Base-by-base conservation (phyloP, 2,329 filamentous ascomycete species). In the Claviceps pusilla region DNA sequence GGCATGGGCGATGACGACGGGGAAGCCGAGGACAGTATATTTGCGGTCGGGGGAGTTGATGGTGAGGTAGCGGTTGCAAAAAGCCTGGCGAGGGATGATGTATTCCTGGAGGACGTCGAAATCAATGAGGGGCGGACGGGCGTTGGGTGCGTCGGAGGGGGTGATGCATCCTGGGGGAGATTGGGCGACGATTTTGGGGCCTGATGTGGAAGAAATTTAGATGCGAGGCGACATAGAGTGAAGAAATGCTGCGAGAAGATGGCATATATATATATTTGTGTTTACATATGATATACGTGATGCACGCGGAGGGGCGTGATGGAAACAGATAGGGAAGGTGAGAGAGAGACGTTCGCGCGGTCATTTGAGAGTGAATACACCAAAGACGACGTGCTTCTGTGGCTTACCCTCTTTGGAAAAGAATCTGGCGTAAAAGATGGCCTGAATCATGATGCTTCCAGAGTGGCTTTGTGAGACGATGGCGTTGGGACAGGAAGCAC, bases 41-140 rank as follows among this genome's bases (percentile, higher is more conserved):
- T 80, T 80, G 60, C 76, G 75, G 54, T 81, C 78, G 0, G 81
- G 79, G 48, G 87, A 85, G 67, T 84, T 84, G 54, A 94, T 84
- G 33, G 86, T 86, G 57, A 97, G 78, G 57, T 90, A 84, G 59
- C 89, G 87, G 67, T 95, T 94, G 76, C 91, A 95, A 65, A 98
- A 93, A 63, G 91, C 87, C 69, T 95, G 89, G 53, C 88, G 86
- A 19, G 93, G 93, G 63, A 98, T 95, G 64, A 98, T 85, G 73
- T 95, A 96, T 66, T 91, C 85, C 16, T 88, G 87, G 60, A 97
- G 79, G 52, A 88, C 83, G 59, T 87, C 81, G 70, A 95, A 97
- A 69, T 89, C 83, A 64, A 96, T 80, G 58, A 95, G 80, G 3
- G 84, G 83, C 11, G 75, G 51, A 53, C 66, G 71, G 55, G 60